These are phyloP conservation scores for Apophysomyces variabilis DNA, from an alignment of 371 early-diverging fungal genomes.

Conservation along the genomic window DNA sequence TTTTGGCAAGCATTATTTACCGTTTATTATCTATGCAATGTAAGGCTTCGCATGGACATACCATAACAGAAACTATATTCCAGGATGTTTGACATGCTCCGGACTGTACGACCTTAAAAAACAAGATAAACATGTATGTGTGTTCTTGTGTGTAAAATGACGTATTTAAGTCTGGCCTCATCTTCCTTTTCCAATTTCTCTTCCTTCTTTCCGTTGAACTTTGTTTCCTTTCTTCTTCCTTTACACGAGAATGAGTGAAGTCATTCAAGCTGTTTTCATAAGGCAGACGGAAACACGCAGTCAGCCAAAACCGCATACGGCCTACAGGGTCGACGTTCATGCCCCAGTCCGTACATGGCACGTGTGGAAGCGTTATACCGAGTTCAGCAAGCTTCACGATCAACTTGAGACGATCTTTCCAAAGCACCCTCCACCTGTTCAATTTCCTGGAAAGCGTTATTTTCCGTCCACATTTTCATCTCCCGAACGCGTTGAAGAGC, in stretches of 20 bases:
- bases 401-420: conserved; percentile 61
- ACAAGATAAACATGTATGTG: background rate
- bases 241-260: conserved; percentile 49
- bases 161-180: background rate
- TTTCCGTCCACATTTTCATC: conserved; percentile 64
- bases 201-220: background rate
- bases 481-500: conserved; percentile 72
- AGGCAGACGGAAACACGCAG: conserved; percentile 62
- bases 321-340: conserved; percentile 72
- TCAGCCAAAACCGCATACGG: conserved; percentile 70
- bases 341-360: conserved; percentile 84
- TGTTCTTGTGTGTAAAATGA: background rate
- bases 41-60: background rate
- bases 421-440: conserved; percentile 53
- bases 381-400: conserved; percentile 71
- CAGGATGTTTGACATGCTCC: background rate
- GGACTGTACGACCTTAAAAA: background rate
- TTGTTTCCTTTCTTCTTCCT: conserved; percentile 18
- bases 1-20: background rate
- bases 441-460: conserved; percentile 69
- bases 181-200: conserved; percentile 7
- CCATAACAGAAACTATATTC: background rate
- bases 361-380: conserved; percentile 85
- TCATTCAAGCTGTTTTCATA: conserved; percentile 69
- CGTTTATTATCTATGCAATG: background rate